Percentiles rank a stretch among this genome's conserved stretches.
phyloP scores from a whole-genome alignment of 2,329 filamentous ascomycete species.

The Teratosphaeria viscida region DNA sequence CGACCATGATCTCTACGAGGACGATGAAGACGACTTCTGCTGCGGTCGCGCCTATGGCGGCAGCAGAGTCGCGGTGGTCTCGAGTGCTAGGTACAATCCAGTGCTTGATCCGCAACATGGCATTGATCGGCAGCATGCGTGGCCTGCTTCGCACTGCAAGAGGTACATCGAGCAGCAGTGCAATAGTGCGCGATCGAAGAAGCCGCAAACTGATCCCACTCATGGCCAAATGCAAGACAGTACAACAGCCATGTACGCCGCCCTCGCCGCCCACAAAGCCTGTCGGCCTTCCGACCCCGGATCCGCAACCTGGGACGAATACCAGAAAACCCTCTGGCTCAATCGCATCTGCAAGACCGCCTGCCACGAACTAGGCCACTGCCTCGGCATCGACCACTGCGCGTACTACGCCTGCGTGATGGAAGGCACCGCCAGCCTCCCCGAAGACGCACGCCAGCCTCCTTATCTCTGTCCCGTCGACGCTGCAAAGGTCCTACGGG shows the following conservation, averaged over 20 bases:
- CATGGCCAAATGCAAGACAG: conserved; percentile 14
- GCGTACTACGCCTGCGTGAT: conserved; percentile 53
- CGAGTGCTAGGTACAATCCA: conserved; percentile 52
- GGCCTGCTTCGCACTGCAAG: conserved; percentile 54
- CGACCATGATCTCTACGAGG: conserved; percentile 55
- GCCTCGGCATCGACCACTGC: conserved; percentile 58
- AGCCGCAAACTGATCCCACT: no score
- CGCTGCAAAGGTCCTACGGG: conserved; percentile 39
- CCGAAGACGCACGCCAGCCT: conserved; percentile 51
- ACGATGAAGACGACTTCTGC: conserved; percentile 55
- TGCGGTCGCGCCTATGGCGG: conserved; percentile 54
- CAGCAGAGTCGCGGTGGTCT: conserved; percentile 52
- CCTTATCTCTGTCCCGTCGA: conserved; percentile 54
- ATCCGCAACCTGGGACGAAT: neutral
- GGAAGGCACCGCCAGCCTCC: conserved; percentile 48
- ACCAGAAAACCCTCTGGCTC: conserved; percentile 41
- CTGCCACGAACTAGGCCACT: conserved; percentile 58
- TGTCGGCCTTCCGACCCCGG: neutral
- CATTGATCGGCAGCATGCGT: conserved; percentile 44
- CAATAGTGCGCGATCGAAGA: conserved; percentile 2
- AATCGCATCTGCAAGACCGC: conserved; percentile 47
- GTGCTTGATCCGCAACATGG: conserved; percentile 33
- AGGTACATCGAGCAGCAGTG: conserved; percentile 35
- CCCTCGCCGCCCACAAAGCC: neutral
- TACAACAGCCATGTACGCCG: conserved; percentile 5